Evolutionary conservation across 1,139 yeast genomes (phyloP).

Genomic region (Nadsonia commutata): DNA sequence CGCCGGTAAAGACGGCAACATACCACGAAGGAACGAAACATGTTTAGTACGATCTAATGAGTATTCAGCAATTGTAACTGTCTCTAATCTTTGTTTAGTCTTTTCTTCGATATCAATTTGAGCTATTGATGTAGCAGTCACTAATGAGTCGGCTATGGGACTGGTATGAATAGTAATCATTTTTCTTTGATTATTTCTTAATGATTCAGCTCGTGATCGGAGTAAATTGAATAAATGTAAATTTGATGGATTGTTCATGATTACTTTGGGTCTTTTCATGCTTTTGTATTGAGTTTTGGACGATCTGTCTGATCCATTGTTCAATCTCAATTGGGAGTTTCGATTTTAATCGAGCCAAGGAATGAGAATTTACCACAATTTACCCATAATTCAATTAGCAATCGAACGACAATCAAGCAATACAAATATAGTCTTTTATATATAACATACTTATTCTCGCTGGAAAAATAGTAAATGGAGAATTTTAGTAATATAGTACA

Average conservation of each 20-base stretch:
- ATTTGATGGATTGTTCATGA: not conserved
- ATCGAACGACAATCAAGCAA: too few relatives aligned
- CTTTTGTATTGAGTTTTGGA: too few relatives aligned
- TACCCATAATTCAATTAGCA: too few relatives aligned
- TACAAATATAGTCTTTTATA: too few relatives aligned
- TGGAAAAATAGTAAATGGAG: too few relatives aligned
- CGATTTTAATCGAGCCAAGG: too few relatives aligned
- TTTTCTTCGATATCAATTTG: not conserved
- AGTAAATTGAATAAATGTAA: not conserved
- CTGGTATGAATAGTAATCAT: not conserved
- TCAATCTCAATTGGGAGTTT: too few relatives aligned
- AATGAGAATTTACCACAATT: too few relatives aligned
- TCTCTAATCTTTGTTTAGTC: slow-evolving; percentile 4
- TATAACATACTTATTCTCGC: too few relatives aligned
- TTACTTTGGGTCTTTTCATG: not conserved
- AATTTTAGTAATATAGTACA: too few relatives aligned
- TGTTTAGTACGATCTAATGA: slow-evolving; percentile 25
- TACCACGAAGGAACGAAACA: slow-evolving; percentile 25
- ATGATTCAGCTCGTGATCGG: not conserved
- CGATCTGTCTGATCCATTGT: too few relatives aligned
- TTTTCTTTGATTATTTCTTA: not conserved
- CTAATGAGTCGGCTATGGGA: not conserved
- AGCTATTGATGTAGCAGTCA: not conserved
- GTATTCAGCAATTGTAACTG: slow-evolving; percentile 10
- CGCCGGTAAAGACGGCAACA: slow-evolving; percentile 36